Percentiles rank a stretch among this genome's conserved stretches.
phyloP scores from a whole-genome alignment of 169 alveolate species.

The Plasmodium vivax region DNA sequence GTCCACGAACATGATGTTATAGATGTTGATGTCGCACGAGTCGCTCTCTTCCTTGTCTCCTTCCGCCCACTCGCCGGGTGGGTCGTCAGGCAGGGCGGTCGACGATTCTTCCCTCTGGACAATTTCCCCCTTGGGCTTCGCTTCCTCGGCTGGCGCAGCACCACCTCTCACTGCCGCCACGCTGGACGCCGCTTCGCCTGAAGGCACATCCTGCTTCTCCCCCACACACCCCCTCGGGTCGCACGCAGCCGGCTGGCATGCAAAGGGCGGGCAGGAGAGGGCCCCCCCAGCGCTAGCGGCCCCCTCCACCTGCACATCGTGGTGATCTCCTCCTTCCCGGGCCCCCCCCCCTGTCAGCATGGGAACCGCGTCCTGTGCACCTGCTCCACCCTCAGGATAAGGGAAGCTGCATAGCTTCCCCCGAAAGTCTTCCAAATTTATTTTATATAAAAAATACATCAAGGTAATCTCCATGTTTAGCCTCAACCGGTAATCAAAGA shows the following conservation, averaged over 20 bases:
- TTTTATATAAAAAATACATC: conserved; percentile 44
- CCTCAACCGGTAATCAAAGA: background rate
- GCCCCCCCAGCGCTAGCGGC: background rate
- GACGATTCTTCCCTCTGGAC: too few species aligned
- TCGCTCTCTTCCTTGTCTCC: background rate
- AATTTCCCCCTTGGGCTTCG: too few species aligned
- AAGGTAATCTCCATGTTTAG: conserved; percentile 24
- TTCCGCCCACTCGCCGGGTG: background rate
- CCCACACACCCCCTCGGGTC: background rate
- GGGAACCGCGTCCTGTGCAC: background rate
- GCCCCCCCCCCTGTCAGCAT: background rate
- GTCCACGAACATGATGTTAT: conserved; percentile 68
- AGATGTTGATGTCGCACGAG: conserved; percentile 23
- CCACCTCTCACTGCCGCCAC: too few species aligned
- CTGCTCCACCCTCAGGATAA: background rate
- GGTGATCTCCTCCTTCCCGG: background rate
- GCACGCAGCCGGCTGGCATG: background rate
- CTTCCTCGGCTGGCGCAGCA: too few species aligned
- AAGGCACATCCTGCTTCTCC: background rate
- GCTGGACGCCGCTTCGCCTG: background rate
- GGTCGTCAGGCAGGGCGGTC: background rate
- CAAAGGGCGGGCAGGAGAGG: background rate
- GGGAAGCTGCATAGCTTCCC: too few species aligned
- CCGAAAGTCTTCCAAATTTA: background rate
- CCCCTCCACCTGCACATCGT: background rate